A percentile compares a stretch with the other conserved stretches of the same genome.
These are phyloP conservation scores for Extremus antarcticus DNA, from an alignment of 495 filamentous ascomycete species.

Conservation along the genomic window DNA sequence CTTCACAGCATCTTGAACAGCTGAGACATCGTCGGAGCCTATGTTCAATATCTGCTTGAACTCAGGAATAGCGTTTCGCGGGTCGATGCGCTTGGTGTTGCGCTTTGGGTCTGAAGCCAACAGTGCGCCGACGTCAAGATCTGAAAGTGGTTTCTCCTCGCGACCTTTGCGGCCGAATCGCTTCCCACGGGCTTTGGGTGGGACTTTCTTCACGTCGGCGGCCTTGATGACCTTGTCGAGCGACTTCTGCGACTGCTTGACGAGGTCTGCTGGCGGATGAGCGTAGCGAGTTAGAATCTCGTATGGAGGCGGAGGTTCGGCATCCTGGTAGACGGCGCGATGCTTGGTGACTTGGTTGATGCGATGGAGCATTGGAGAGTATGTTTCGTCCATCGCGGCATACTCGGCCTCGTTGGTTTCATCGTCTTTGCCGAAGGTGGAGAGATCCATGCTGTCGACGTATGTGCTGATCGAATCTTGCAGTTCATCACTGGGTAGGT, in stretches of 20 bases:
- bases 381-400: constrained; percentile 69
- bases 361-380: constrained; percentile 84
- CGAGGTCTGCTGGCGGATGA: constrained; percentile 56
- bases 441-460: constrained; percentile 89
- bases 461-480: constrained; percentile 75
- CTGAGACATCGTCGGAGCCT: constrained; percentile 45
- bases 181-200: constrained; percentile 46
- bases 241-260: constrained; percentile 41
- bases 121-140: constrained; percentile 73
- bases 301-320: constrained; percentile 54
- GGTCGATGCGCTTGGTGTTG: constrained; percentile 55
- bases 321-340: constrained; percentile 64
- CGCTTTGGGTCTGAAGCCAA: constrained; percentile 41
- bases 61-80: constrained; percentile 75
- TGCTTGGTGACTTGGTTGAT: constrained; percentile 73
- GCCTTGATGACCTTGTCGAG: constrained; percentile 54
- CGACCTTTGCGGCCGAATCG: constrained; percentile 52
- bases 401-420: constrained; percentile 67
- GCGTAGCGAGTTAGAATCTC: constrained; percentile 64
- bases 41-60: constrained; percentile 72
- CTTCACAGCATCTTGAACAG: constrained; percentile 54
- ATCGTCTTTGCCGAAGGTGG: constrained; percentile 49
- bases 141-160: constrained; percentile 74
- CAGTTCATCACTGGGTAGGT: constrained; percentile 68
- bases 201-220: constrained; percentile 87